A percentile compares a stretch with the other conserved stretches of the same genome.
Conservation (phyloP, 2,329 filamentous ascomycete genomes). For the Corniculantispora saksenae region DNA sequence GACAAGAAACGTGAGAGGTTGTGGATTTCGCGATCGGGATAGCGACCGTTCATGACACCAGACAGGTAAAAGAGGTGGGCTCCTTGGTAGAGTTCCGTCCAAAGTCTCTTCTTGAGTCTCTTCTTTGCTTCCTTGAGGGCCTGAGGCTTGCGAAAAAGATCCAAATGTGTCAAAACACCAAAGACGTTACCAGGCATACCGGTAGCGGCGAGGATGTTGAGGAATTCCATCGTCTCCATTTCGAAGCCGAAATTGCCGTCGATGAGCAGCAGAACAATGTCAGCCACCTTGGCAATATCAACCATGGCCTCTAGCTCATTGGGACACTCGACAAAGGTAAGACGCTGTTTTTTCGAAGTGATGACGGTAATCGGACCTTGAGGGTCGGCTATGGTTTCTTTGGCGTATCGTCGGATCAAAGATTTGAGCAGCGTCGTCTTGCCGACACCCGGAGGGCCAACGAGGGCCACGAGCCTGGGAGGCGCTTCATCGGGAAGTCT, state of each 20-base stretch:
- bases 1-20: constrained; percentile 93
- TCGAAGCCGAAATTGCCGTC: constrained; percentile 98
- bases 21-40: constrained; percentile 94
- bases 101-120: constrained; percentile 89
- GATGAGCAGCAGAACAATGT: constrained; percentile 97
- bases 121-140: constrained; percentile 93
- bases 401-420: constrained; percentile 89
- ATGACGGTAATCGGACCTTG: constrained; percentile 93
- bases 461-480: constrained; percentile 87
- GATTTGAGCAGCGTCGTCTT: constrained; percentile 97
- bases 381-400: constrained; percentile 88
- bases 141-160: constrained; percentile 92
- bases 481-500: constrained; percentile 93
- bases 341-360: constrained; percentile 89
- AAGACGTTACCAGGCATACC: constrained; percentile 99
- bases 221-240: constrained; percentile 99
- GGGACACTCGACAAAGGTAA: constrained; percentile 97
- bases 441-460: constrained; percentile 91
- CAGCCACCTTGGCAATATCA: constrained; percentile 93
- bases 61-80: constrained; percentile 97
- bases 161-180: constrained; percentile 92
- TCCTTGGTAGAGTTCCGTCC: constrained; percentile 95
- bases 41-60: constrained; percentile 93
- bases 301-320: constrained; percentile 96
- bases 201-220: constrained; percentile 88